Percentiles rank a stretch among this genome's conserved stretches.
phyloP scores from a whole-genome alignment of 805 yeast genomes.

The Clavispora phyllophila region DNA sequence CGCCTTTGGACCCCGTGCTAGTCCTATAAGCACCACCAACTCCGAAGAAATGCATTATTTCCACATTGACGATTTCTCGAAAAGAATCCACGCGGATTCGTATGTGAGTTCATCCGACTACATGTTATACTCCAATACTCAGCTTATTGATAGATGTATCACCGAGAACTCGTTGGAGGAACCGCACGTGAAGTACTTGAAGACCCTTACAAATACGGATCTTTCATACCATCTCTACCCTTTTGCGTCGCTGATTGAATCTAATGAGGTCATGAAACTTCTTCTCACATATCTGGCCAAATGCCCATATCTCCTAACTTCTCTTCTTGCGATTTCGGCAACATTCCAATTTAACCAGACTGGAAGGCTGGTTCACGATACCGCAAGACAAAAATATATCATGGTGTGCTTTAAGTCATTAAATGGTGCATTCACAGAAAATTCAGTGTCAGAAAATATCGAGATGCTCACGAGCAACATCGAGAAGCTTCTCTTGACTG shows the following conservation, averaged over 20 bases:
- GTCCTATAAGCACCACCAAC: background rate
- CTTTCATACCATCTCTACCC: constrained; percentile 32
- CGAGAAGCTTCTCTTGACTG: constrained; percentile 22
- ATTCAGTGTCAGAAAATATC: constrained; percentile 2
- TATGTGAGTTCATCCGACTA: constrained; percentile 5
- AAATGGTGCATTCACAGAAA: constrained; percentile 16
- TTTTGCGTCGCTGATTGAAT: constrained; percentile 30
- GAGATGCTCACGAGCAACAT: constrained; percentile 14
- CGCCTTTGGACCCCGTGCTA: background rate
- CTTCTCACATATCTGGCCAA: constrained; percentile 18
- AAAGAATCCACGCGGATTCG: constrained; percentile 1
- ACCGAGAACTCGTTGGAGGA: constrained; percentile 20
- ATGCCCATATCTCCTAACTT: constrained; percentile 19
- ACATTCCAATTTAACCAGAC: constrained; percentile 23
- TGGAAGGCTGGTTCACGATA: constrained; percentile 18
- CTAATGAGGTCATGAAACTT: constrained; percentile 29
- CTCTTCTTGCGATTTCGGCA: constrained; percentile 22
- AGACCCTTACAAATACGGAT: constrained; percentile 24
- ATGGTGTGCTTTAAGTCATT: constrained; percentile 18
- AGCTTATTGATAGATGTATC: constrained; percentile 23
- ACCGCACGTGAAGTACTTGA: constrained; percentile 29
- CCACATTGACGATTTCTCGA: background rate
- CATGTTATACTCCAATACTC: constrained; percentile 16
- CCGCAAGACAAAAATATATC: constrained; percentile 16
- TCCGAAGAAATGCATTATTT: background rate